These are phyloP conservation scores for Phytophthora citrophthora DNA, from an alignment of 352 stramenopile species.

Conservation along the genomic window DNA sequence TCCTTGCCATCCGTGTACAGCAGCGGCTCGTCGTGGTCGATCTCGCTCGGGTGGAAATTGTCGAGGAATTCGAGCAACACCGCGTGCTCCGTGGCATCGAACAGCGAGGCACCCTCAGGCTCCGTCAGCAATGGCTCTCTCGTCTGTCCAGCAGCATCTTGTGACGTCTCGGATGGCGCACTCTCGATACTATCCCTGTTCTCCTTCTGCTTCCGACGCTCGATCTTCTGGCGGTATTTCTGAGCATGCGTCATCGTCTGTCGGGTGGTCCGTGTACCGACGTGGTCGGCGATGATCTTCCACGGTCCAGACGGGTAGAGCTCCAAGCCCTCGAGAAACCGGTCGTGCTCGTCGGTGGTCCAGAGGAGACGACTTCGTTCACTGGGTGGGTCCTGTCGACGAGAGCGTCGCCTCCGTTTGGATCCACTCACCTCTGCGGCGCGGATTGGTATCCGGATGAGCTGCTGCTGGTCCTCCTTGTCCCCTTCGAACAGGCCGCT, in stretches of 20 bases:
- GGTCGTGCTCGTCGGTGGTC: conserved; percentile 45
- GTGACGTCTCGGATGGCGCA: conserved; percentile 5
- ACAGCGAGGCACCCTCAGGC: background rate
- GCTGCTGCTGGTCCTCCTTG: conserved; percentile 27
- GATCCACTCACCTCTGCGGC: conserved; percentile 5
- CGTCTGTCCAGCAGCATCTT: background rate
- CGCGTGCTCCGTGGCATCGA: conserved; percentile 20
- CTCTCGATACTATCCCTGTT: conserved; percentile 12
- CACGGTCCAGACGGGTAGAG: conserved; percentile 37
- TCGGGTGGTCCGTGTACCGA: conserved; percentile 35
- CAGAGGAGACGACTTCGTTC: conserved; percentile 34
- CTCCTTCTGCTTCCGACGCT: conserved; percentile 19
- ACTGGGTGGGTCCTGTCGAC: conserved; percentile 19
- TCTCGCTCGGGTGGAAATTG: conserved; percentile 29
- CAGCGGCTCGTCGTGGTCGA: conserved; percentile 24
- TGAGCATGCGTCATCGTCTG: conserved; percentile 48
- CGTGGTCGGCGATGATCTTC: conserved; percentile 36
- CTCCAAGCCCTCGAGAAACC: conserved; percentile 47
- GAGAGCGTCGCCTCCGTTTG: conserved; percentile 19
- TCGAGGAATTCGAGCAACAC: conserved; percentile 30
- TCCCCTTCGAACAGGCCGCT: conserved; percentile 24
- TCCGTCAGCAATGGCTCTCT: conserved; percentile 14
- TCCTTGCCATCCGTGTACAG: conserved; percentile 10
- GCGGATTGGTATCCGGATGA: conserved; percentile 30
- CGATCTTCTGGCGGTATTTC: conserved; percentile 49